Conservation (phyloP, 805 yeast genomes). For the Brettanomyces naardenensis region DNA sequence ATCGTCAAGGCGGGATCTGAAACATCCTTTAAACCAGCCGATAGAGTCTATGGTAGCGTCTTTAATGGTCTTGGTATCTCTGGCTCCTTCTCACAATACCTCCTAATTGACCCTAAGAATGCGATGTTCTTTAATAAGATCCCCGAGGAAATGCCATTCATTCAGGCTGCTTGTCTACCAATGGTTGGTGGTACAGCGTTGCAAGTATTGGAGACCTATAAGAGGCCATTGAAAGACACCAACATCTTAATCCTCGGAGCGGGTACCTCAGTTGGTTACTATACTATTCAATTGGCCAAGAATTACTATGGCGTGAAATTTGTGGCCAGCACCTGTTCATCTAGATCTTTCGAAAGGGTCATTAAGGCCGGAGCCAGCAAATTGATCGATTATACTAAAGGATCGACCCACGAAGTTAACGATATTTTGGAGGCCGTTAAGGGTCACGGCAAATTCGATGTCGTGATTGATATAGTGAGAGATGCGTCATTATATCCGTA, state of each 20-base stretch:
- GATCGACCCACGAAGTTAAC: constrained; percentile 27
- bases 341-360: constrained; percentile 20
- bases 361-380: constrained; percentile 43
- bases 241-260: constrained; percentile 65
- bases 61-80: constrained; percentile 3
- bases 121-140: constrained; percentile 25
- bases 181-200: constrained; percentile 59
- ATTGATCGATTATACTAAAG: constrained; percentile 49
- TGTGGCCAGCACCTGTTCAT: constrained; percentile 46
- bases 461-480: constrained; percentile 62
- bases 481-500: constrained; percentile 21
- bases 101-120: constrained; percentile 27
- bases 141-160: constrained; percentile 39
- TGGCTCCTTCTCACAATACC: constrained; percentile 42
- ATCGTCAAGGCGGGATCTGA: constrained; percentile 15
- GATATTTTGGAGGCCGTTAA: constrained; percentile 25
- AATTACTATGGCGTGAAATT: constrained; percentile 35
- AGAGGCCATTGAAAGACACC: constrained; percentile 29
- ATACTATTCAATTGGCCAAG: constrained; percentile 49
- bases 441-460: constrained; percentile 44
- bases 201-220: constrained; percentile 10
- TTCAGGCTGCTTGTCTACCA: constrained; percentile 61
- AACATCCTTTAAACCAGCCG: constrained; percentile 13
- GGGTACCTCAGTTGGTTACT: constrained; percentile 60
- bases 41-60: constrained; percentile 14